Evolutionary conservation across 768 basidiomycete species (phyloP), one percentile per base, ranked within the genome.

Genomic region (Strobilomyces echinocephalus): DNA sequence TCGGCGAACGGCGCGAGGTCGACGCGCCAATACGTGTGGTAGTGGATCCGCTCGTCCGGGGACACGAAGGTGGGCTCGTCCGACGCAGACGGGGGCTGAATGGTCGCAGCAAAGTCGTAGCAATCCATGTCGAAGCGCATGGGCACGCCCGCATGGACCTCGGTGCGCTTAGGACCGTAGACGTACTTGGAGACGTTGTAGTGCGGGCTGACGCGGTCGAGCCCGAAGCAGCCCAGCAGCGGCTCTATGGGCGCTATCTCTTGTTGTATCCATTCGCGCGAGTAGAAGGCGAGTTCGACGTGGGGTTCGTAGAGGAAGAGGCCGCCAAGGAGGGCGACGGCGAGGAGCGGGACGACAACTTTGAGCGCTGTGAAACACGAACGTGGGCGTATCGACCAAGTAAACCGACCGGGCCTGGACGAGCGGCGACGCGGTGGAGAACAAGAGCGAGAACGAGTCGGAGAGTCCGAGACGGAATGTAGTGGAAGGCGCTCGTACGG

Each of bases 1-100:
- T 80, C 76, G 3, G 78, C 84, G 60, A 98, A 93, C 1, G 85
- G 75, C 0, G 84, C 84, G 38, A 97, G 82, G 73, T 97, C 95
- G 52, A 80, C 82, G 14, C 95, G 79, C 95, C 95, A 98, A 69
- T 97, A 98, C 1, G 92, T 87, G 69, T 98, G 95, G 65, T 83
- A 95, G 49, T 83, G 80, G 12, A 81, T 79, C 18, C 82, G 79
- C 18, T 76, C 73, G 14, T 78, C 76, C 8, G 54, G 53, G 21
- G 52, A 38, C 41, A 65, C 55, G 50, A 38, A 66, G 26, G 15
- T 15, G 20, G n/a, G 18, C 39, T 53, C 35, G 38, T 31, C 40
- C 30, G 45, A 26, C 34, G 33, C 53, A 8, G n/a, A 20, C 11
- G 66, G 53, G 8, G 66, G 20, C 48, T 79, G 82, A 21, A 98